Percentiles rank a stretch among this genome's conserved stretches.
Conservation (phyloP, 768 basidiomycete species). For the Vishniacozyma victoriae region DNA sequence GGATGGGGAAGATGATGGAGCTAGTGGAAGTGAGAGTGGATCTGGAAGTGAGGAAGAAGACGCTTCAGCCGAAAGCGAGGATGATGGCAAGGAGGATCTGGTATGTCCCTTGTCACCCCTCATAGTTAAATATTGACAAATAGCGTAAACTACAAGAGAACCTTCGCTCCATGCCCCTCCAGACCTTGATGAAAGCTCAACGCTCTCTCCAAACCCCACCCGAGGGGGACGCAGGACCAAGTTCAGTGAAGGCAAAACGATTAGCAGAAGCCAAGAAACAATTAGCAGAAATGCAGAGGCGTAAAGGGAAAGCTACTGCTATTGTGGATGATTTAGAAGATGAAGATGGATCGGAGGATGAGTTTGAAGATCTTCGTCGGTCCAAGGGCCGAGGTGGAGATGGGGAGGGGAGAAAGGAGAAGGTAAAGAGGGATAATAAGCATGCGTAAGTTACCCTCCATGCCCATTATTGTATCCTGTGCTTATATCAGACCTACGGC, state of each 20-base stretch:
- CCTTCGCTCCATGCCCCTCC: too few relatives aligned
- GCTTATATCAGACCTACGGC: conserved; percentile 65
- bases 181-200: conserved; percentile 62
- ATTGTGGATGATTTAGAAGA: too few relatives aligned
- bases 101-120: conserved; percentile 7
- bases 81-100: conserved; percentile 18
- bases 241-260: neutral
- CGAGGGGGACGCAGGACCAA: neutral
- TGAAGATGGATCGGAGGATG: neutral
- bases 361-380: conserved; percentile 22
- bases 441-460: conserved; percentile 64
- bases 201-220: conserved; percentile 50
- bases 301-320: conserved; percentile 49
- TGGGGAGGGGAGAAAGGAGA: conserved; percentile 9
- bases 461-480: neutral
- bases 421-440: conserved; percentile 64
- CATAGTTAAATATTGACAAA: too few relatives aligned
- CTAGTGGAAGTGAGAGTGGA: conserved; percentile 4
- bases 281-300: conserved; percentile 30
- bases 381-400: conserved; percentile 39
- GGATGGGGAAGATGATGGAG: conserved; percentile 26
- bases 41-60: conserved; percentile 7
- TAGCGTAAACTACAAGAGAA: too few relatives aligned
- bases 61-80: conserved; percentile 10
- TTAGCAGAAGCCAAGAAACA: conserved; percentile 44